A percentile compares a stretch with the other conserved stretches of the same genome.
These are phyloP conservation scores for Puccinia triticina DNA, from an alignment of 1,284 basidiomycete genomes.

Conservation along the genomic window DNA sequence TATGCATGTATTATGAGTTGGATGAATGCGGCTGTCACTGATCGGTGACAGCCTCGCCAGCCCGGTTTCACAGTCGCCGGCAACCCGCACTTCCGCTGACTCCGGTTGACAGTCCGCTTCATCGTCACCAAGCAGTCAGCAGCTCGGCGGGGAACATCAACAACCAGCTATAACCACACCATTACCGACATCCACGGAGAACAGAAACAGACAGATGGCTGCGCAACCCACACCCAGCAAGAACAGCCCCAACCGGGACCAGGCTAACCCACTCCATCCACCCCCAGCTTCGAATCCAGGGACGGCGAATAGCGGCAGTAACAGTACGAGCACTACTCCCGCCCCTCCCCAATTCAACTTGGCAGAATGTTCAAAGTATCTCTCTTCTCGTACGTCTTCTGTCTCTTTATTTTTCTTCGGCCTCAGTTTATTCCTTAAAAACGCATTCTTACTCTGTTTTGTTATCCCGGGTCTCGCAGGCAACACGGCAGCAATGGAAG, in stretches of 20 bases:
- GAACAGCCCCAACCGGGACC: background rate
- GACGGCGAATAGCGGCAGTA: background rate
- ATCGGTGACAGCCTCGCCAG: background rate
- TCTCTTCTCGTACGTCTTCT: slow-evolving; percentile 1
- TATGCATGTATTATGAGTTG: background rate
- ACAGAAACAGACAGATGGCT: no score
- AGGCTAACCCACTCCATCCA: background rate
- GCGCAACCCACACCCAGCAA: no score
- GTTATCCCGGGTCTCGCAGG: background rate
- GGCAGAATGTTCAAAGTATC: slow-evolving; percentile 15
- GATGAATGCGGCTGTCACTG: slow-evolving; percentile 23
- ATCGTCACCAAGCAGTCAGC: background rate
- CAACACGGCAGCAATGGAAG: slow-evolving; percentile 28
- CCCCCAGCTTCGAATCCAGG: background rate
- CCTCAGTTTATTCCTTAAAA: no score
- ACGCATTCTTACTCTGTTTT: background rate
- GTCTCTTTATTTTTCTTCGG: background rate
- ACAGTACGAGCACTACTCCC: background rate
- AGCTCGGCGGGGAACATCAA: background rate
- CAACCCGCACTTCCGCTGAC: no score
- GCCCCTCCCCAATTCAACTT: slow-evolving; percentile 21
- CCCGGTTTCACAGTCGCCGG: no score
- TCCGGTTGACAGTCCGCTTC: background rate
- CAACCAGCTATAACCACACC: no score
- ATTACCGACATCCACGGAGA: no score